Evolutionary conservation across 441 rosid genomes (phyloP), one percentile per base, ranked within the genome.

Genomic region (Melastoma candidum): DNA sequence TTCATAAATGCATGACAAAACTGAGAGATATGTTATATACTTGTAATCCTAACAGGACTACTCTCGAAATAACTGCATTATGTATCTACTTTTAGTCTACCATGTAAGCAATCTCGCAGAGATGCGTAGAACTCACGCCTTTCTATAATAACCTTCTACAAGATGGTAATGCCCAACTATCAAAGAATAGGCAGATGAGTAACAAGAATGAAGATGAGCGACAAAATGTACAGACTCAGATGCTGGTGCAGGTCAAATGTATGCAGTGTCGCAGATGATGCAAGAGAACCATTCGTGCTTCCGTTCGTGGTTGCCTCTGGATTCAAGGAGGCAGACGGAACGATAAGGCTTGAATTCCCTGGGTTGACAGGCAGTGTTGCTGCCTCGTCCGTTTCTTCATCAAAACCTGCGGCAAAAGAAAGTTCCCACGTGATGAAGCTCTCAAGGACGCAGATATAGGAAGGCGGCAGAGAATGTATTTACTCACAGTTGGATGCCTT

Each of bases 401-500:
- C 65, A 47, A 70, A 70, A 70, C 92, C 87, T 81, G 84, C 10
- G 7, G 5, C 5, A 32, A 46, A 48, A 48, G 2, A 56, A 44
- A 22, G 22, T 4, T 36, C 44, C 51, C 11, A 17, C 14, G 24
- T 29, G 14, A 4, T 32, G 47, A 14, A 27, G 14, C 41, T 10
- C 5, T 2, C 3, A 12, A 26, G 44, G 8, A 22, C 46, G 12
- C 41, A 9, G 2, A 17, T 43, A 36, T 3, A n/a, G 43, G 4
- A 50, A 24, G 36, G 22, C 11, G n/a, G 1, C 11, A 22, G 46
- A 11, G 12, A 12, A 9, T 14, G 1, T 59, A 26, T 65, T n/a
- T 48, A 75, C 95, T 84, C 73, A 92, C 98, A 93, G 56, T 86
- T 52, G 25, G 97, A 78, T 74, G 61, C 72, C 67, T 71, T 83